Conservation (phyloP, 768 basidiomycete genomes). For the Scleroderma bovista region DNA sequence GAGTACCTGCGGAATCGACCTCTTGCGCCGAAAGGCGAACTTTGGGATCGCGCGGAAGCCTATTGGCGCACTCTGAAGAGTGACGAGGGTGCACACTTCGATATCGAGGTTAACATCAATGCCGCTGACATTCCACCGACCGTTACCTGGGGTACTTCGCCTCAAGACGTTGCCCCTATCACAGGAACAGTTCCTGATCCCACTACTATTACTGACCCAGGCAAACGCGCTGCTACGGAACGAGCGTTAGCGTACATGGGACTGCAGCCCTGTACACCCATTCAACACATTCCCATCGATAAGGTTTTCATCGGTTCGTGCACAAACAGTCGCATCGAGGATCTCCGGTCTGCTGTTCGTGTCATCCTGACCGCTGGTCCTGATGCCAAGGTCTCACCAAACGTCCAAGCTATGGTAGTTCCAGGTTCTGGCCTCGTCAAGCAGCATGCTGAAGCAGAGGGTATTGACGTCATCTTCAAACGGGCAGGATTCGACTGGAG, state of each 20-base stretch:
- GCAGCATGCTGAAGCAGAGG: conserved; percentile 86
- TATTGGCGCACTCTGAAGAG: conserved; percentile 80
- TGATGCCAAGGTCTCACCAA: conserved; percentile 66
- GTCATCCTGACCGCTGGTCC: conserved; percentile 71
- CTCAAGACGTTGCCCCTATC: conserved; percentile 83
- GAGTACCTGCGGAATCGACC: conserved; percentile 78
- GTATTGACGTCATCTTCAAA: conserved; percentile 79
- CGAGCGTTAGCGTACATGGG: conserved; percentile 87
- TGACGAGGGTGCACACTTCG: conserved; percentile 81
- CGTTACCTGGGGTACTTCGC: conserved; percentile 90
- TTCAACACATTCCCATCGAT: conserved; percentile 77
- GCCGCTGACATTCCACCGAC: conserved; percentile 87
- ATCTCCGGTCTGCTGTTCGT: conserved; percentile 80
- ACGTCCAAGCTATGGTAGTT: conserved; percentile 84
- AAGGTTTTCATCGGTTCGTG: conserved; percentile 94
- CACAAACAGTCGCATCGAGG: conserved; percentile 92
- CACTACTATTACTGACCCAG: conserved; percentile 53
- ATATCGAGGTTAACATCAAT: conserved; percentile 72
- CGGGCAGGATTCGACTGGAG: conserved; percentile 94
- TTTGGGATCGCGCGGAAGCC: conserved; percentile 79
- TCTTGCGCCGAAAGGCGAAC: conserved; percentile 75
- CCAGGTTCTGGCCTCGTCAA: conserved; percentile 90
- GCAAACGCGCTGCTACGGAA: conserved; percentile 62
- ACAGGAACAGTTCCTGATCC: conserved; percentile 80
- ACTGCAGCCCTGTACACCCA: conserved; percentile 66